Evolutionary conservation across 306 rosid genomes (phyloP).

Genomic region (Fagus sylvatica): DNA sequence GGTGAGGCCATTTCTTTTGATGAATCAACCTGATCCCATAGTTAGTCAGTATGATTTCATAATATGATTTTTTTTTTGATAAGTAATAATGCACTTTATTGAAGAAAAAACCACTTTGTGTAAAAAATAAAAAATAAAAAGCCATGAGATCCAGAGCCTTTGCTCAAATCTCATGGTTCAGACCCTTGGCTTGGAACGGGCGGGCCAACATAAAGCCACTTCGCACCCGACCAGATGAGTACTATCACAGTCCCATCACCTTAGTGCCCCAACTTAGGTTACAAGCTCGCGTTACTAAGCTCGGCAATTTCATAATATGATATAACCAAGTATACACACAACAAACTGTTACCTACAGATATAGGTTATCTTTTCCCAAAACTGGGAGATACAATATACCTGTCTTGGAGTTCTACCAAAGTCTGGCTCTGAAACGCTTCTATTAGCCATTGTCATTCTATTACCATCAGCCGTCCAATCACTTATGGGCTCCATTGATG

Average conservation of each 20-base stretch:
- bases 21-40: constrained; percentile 37
- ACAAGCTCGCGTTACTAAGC: too few relatives aligned
- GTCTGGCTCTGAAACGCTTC: constrained; percentile 97
- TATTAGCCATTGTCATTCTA: constrained; percentile 58
- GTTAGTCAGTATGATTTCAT: constrained; percentile 19
- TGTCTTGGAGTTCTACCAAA: constrained; percentile 80
- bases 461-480: constrained; percentile 65
- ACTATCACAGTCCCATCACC: not conserved
- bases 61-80: too few relatives aligned
- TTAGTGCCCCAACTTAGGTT: not conserved
- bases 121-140: too few relatives aligned
- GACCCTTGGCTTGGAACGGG: not conserved
- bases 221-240: not conserved
- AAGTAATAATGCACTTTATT: too few relatives aligned
- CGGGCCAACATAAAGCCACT: not conserved
- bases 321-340: not conserved
- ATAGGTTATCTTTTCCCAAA: not conserved
- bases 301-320: not conserved
- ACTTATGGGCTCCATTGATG: constrained; percentile 81
- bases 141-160: too few relatives aligned
- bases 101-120: too few relatives aligned
- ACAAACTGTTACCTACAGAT: not conserved
- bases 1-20: constrained; percentile 50
- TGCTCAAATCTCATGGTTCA: too few relatives aligned
- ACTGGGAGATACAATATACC: constrained; percentile 45